phyloP scores from a whole-genome alignment of 1,139 yeast species.

The Debaryomyces sp. region DNA sequence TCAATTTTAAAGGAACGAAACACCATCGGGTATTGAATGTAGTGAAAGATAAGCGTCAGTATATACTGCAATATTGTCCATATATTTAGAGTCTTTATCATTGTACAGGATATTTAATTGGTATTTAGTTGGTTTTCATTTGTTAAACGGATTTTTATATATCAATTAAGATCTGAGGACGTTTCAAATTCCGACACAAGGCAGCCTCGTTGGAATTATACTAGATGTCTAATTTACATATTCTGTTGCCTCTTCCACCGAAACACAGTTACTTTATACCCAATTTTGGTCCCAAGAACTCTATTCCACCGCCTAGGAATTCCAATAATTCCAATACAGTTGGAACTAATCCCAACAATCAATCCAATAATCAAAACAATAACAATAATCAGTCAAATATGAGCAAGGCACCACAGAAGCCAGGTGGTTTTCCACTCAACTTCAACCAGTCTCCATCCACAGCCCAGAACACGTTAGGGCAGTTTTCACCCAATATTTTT shows the following conservation, averaged over 20 bases:
- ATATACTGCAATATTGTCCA: neutral
- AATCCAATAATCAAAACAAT: neutral
- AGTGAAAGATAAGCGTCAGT: neutral
- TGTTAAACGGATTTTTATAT: neutral
- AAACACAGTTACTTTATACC: conserved; percentile 2
- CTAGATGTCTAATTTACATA: conserved; percentile 1
- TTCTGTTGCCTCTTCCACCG: neutral
- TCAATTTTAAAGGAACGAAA: neutral
- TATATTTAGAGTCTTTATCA: neutral
- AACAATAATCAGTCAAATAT: neutral
- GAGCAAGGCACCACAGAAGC: neutral
- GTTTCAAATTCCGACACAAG: neutral
- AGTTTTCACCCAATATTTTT: conserved; percentile 14
- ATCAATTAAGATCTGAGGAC: neutral
- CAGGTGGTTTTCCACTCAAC: conserved; percentile 2
- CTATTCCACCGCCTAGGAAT: neutral
- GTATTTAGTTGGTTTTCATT: neutral
- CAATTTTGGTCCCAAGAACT: neutral
- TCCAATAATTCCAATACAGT: neutral
- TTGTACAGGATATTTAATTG: neutral
- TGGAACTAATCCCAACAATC: neutral
- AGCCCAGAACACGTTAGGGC: conserved; percentile 4
- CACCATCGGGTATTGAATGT: neutral
- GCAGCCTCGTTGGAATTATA: neutral
- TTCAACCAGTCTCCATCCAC: conserved; percentile 3